Evolutionary conservation across 441 rosid genomes (phyloP), one percentile per base, ranked within the genome.

Genomic region (Adansonia gregorii): DNA sequence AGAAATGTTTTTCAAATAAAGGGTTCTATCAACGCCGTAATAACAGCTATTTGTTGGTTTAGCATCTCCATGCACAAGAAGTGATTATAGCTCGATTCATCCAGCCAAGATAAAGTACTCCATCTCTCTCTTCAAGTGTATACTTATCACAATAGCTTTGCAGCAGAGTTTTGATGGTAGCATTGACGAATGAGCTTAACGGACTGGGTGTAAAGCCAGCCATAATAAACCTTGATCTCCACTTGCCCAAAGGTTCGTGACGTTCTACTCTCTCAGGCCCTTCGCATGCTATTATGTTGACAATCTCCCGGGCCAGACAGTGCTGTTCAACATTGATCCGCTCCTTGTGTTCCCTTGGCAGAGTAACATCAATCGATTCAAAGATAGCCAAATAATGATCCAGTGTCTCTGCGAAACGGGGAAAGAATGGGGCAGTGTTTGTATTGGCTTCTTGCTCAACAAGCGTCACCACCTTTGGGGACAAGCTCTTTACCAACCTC

Each of bases 391-490:
- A 58, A 83, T 90, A 86, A 78, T 92, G 88, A 82, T 90, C 89
- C 80, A 94, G 81, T 3, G 97, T 84, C 85, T 93, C 97, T 0
- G 83, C 60, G 46, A 92, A 91, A n/a, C 99, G 89, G 12, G 88
- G 83, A 56, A 84, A 59, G 80, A 95, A 95, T 0, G 97, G 93
- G 0, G 97, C 94, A 10, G 98, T 92, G 80, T 92, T 95, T 2
- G 93, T 90, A 73, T 94, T 95, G 8, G 92, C 93, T 82, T 95
- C 99, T 78, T 92, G 97, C 83, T 95, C 99, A 0, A 95, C 92
- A 6, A 95, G 87, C 14, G 99, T 92, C 76, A 94, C 97, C 0
- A 95, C 97, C 77, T 78, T 94, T 0, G 98, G 98, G 4, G 94
- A 87, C 80, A 93, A 67, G 86, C 91, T 86, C 83, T 88, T 95